phyloP scores from a whole-genome alignment of 1,139 yeast genomes.

The Saccharomyces hybrid region DNA sequence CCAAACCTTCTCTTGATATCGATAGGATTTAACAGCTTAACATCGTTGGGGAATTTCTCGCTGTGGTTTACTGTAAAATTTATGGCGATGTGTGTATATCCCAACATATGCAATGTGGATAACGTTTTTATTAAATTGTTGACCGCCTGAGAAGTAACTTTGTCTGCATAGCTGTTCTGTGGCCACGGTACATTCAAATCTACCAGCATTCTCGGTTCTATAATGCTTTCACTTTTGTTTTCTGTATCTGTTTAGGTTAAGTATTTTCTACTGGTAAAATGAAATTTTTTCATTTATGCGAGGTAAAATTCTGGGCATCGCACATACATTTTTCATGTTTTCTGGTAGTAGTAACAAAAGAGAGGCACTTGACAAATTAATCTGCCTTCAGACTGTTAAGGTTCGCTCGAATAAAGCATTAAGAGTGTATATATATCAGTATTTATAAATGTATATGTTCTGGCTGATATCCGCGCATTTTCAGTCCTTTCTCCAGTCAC shows the following conservation, averaged over 20 bases:
- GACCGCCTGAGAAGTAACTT: constrained; percentile 39
- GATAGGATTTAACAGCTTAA: constrained; percentile 26
- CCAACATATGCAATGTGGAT: constrained; percentile 51
- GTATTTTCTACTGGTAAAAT: not conserved
- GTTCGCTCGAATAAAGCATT: not conserved
- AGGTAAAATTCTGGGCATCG: not conserved
- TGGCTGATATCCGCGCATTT: not conserved
- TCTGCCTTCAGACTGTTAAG: not conserved
- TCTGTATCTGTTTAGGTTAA: not conserved
- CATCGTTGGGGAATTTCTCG: constrained; percentile 44
- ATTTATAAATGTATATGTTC: not conserved
- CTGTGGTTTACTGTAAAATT: constrained; percentile 55
- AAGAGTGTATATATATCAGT: not conserved
- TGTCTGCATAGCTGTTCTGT: constrained; percentile 38
- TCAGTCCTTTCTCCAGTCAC: constrained; percentile 10
- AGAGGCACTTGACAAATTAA: not conserved
- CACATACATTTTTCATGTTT: not conserved
- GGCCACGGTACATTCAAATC: constrained; percentile 89
- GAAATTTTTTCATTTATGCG: not conserved
- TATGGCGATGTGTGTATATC: constrained; percentile 67
- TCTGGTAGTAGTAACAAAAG: not conserved
- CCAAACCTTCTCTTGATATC: constrained; percentile 22
- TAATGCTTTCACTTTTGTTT: not conserved
- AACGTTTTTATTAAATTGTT: constrained; percentile 42
- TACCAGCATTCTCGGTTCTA: constrained; percentile 38